These are phyloP conservation scores for Petasospora rhodanensis DNA, from an alignment of 1,139 yeast genomes.

Conservation along the genomic window DNA sequence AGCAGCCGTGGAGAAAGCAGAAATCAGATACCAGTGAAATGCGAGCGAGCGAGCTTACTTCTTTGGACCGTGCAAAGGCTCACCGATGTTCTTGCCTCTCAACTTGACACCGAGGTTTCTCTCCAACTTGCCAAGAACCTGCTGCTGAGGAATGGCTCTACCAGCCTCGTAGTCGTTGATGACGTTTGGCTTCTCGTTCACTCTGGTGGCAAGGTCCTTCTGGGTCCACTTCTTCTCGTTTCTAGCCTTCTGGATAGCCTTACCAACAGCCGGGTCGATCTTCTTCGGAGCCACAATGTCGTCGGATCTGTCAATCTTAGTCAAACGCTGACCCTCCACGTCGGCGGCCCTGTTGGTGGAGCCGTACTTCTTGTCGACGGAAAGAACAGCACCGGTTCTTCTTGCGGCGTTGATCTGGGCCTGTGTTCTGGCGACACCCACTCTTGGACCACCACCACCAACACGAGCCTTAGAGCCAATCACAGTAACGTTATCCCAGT, in stretches of 20 bases:
- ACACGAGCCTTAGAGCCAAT: slow-evolving; percentile 87
- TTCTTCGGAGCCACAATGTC: slow-evolving; percentile 93
- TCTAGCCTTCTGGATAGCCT: slow-evolving; percentile 81
- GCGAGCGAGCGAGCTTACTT: too few relatives aligned
- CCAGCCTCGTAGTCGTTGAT: slow-evolving; percentile 97
- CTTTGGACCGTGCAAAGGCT: slow-evolving; percentile 57
- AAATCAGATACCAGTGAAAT: too few relatives aligned
- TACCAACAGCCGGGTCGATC: slow-evolving; percentile 79
- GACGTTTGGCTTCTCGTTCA: slow-evolving; percentile 93
- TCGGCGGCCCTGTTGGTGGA: slow-evolving; percentile 60
- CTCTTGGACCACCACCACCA: slow-evolving; percentile 87
- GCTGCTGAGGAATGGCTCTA: slow-evolving; percentile 95
- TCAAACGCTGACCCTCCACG: slow-evolving; percentile 91
- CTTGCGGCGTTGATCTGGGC: slow-evolving; percentile 89
- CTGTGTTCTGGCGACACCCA: slow-evolving; percentile 72
- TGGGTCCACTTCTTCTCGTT: slow-evolving; percentile 87
- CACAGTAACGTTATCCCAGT: slow-evolving; percentile 87
- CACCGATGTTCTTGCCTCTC: slow-evolving; percentile 94
- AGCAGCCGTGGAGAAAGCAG: too few relatives aligned
- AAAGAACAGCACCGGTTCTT: slow-evolving; percentile 81
- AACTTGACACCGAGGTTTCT: slow-evolving; percentile 91
- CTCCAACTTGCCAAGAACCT: slow-evolving; percentile 85
- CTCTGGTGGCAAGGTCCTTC: slow-evolving; percentile 91
- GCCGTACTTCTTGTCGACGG: slow-evolving; percentile 91
- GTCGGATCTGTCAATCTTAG: slow-evolving; percentile 89